Evolutionary conservation across 2,329 filamentous ascomycete genomes (phyloP), one percentile per base, ranked within the genome.

Genomic region (Epichloe aotearoae): DNA sequence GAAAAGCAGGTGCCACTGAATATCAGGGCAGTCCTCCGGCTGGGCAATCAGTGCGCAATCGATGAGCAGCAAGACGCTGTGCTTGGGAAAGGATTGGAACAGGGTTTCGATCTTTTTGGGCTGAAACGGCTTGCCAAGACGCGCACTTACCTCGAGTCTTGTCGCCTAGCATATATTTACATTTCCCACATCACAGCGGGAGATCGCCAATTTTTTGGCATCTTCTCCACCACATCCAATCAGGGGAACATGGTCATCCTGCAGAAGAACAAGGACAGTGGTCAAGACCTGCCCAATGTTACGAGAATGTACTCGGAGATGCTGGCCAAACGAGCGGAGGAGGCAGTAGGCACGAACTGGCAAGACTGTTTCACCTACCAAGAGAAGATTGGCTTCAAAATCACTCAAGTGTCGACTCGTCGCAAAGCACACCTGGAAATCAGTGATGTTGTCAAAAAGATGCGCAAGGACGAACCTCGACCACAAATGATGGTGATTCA

Each of bases 31-130:
- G 79, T 98, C 34, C 77, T 99, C 10, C 86, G 93, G 58, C 73
- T 99, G 1, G 94, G 93, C 41, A 96, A 88, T 60, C 73, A 86
- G 33, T 98, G 93, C 64, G 94, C 88, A 2, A 95, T 98, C 57
- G 93, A 99, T 60, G 86, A 95, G 60, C 83, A 75, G 50, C 90
- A 96, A 59, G 80, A 86, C 53, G 94, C 91, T 58, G 90, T 96
- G 2, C 78, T 98, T 8, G 93, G 93, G 47, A 91, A 86, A 61
- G 93, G 93, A 50, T 71, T 99, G 7, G 93, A 98, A 58, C 84
- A 91, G 59, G 94, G 93, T 0, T 98, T 99, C 59, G 89, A 96
- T 57, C 74, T 99, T 3, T 79, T 77, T 11, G 78, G 86, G 6
- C 70, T 99, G 43, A 82, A 83, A 57, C 80, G 82, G 17, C 78